phyloP scores from a whole-genome alignment of 1,284 basidiomycete species.

The Veloboletus limbatus region DNA sequence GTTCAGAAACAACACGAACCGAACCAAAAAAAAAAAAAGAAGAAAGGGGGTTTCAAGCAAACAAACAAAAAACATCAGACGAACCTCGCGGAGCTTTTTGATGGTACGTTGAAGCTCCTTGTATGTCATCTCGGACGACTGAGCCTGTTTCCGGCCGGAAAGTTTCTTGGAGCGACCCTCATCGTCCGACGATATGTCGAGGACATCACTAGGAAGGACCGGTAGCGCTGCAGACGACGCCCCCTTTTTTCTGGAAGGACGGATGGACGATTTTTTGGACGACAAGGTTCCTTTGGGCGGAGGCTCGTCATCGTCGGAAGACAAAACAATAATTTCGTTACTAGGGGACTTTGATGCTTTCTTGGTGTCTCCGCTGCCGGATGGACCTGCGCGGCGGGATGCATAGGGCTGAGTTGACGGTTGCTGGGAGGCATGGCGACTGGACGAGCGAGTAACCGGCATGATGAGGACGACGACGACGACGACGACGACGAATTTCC shows the following conservation, averaged over 20 bases:
- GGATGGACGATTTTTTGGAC: slow-evolving; percentile 33
- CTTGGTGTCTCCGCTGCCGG: slow-evolving; percentile 11
- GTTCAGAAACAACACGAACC: too few relatives aligned
- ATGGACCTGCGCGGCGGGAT: slow-evolving; percentile 7
- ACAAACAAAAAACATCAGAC: too few relatives aligned
- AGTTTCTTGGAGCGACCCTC: slow-evolving; percentile 17
- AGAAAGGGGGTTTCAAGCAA: too few relatives aligned
- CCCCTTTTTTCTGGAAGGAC: slow-evolving; percentile 20
- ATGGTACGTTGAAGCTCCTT: slow-evolving; percentile 21
- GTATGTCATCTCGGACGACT: background rate
- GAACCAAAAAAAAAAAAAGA: too few relatives aligned
- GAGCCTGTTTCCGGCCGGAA: slow-evolving; percentile 3
- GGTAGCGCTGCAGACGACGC: background rate
- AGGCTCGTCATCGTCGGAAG: slow-evolving; percentile 49
- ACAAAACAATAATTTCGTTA: slow-evolving; percentile 53
- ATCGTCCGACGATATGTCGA: slow-evolving; percentile 33
- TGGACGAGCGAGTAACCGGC: slow-evolving; percentile 32
- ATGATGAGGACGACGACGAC: slow-evolving; percentile 14
- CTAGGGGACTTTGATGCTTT: slow-evolving; percentile 18
- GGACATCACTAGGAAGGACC: slow-evolving; percentile 15
- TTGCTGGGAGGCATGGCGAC: slow-evolving; percentile 14
- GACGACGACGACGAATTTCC: background rate
- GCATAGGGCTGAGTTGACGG: slow-evolving; percentile 3
- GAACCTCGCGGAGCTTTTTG: slow-evolving; percentile 23
- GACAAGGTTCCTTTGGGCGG: slow-evolving; percentile 26